Base-by-base conservation (phyloP, 129 eudicot genomes). In the Flaveria robusta region DNA sequence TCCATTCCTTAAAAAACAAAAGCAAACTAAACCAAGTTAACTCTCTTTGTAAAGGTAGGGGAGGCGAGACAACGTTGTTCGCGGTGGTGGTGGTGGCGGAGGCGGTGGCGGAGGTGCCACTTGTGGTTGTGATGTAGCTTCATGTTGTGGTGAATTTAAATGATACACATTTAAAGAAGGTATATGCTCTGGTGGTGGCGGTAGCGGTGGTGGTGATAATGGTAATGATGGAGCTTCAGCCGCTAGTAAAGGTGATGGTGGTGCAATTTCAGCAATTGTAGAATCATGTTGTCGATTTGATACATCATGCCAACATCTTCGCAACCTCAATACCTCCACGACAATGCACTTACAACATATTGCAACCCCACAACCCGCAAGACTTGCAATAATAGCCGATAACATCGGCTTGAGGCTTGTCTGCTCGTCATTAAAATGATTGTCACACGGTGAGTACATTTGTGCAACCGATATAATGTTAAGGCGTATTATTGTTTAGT, bases 321-420 rank as follows among this genome's bases (percentile, higher is more conserved):
- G 82, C 85, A 89, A 88, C 87, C 97, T 86, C 64, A 84, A 31
- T 65, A 84, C 58, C 86, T 94, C 98, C 13, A 87, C 82, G 55
- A 84, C 70, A 65, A 89, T 68, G 37, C 90, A 88, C 77, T 87
- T 89, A 16, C 85, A 90, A 51, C 97, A 82, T 96, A 94, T 94
- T 54, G 97, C 84, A 51, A 86, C 83, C 15, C 98, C 98, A 76
- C 86, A 89, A 43, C 98, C 98, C 0, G 88, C 87, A 75, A 89
- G 87, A 43, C 97, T 86, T 37, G 96, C 81, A 9, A 90, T 83
- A 39, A 93, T 83, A 74, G 90, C 87, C 2, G 96, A 85, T 51
- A 93, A 52, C 39, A 88, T 76, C 29, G 96, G 84, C 49, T 88
- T 87, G 71, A 88, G 72, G 56, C 66, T 82, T 69, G 87, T 87